A percentile compares a stretch with the other conserved stretches of the same genome.
phyloP scores from a whole-genome alignment of 352 stramenopile species.

The Labyrinthula sp. region DNA sequence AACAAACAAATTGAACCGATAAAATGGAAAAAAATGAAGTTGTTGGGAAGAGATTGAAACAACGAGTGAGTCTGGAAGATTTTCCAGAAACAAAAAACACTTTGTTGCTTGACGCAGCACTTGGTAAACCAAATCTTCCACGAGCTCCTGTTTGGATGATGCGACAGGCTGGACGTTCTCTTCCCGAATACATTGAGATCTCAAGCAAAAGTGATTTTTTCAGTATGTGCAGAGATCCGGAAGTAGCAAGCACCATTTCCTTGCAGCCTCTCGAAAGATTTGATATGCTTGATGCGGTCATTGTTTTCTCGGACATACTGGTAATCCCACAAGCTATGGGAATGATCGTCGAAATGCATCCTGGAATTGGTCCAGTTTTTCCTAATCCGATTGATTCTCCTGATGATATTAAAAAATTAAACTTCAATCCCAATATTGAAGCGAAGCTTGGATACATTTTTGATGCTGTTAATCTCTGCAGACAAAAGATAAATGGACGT shows the following conservation, averaged over 20 bases:
- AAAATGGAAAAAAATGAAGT: too few relatives aligned
- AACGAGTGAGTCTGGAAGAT: constrained; percentile 16
- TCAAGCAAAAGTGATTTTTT: constrained; percentile 63
- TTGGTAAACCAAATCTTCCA: constrained; percentile 11
- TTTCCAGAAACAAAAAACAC: constrained; percentile 16
- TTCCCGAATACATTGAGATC: constrained; percentile 59
- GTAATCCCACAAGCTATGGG: constrained; percentile 88
- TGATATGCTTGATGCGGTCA: constrained; percentile 79
- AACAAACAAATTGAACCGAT: too few relatives aligned
- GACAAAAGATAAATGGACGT: constrained; percentile 54
- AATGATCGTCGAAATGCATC: constrained; percentile 82
- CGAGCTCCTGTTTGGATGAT: constrained; percentile 85
- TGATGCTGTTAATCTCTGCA: constrained; percentile 66
- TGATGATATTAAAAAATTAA: constrained; percentile 34
- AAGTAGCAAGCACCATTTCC: constrained; percentile 76
- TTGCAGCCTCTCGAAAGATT: constrained; percentile 77
- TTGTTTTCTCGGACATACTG: constrained; percentile 96
- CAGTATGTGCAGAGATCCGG: constrained; percentile 35
- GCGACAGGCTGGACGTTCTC: constrained; percentile 76
- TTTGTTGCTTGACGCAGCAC: constrained; percentile 14
- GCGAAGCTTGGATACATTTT: constrained; percentile 79
- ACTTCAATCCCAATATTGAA: constrained; percentile 55
- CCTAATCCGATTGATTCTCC: constrained; percentile 33
- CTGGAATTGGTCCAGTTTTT: constrained; percentile 64
- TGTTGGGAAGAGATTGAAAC: neutral